Evolutionary conservation across 331 rosid species (phyloP).

Genomic region (Acacia pycnantha): DNA sequence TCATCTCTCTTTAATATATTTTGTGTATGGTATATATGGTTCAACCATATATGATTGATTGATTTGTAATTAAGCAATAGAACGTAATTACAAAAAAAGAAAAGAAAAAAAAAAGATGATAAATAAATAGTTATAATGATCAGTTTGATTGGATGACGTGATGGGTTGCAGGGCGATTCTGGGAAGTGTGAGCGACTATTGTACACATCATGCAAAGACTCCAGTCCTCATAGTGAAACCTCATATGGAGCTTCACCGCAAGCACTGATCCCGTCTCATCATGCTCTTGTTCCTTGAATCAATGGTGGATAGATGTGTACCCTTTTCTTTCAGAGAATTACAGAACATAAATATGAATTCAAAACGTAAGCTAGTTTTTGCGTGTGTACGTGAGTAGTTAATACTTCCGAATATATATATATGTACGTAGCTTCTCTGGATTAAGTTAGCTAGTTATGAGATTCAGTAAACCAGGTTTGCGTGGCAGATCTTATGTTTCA

Average conservation of each 20-base stretch:
- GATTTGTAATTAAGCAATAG: background rate
- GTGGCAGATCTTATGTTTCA: background rate
- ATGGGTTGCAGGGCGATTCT: conserved; percentile 57
- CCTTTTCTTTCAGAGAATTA: background rate
- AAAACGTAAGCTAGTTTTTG: background rate
- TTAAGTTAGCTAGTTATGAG: background rate
- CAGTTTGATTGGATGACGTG: background rate
- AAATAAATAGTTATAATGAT: background rate
- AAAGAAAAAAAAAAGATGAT: background rate
- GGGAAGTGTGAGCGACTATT: conserved; percentile 86
- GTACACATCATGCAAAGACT: conserved; percentile 64
- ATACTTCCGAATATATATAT: background rate
- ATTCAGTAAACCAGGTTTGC: background rate
- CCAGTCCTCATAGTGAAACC: conserved; percentile 73
- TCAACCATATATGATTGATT: background rate
- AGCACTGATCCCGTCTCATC: background rate
- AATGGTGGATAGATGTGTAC: background rate
- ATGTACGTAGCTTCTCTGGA: background rate
- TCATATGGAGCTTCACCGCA: conserved; percentile 38
- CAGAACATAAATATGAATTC: background rate
- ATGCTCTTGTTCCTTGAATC: background rate
- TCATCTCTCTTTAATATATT: background rate
- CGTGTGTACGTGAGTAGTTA: background rate
- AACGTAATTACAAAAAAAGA: background rate
- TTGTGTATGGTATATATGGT: no score